These are phyloP conservation scores for Aegle marmelos DNA, from an alignment of 345 rosid species.

Conservation along the genomic window DNA sequence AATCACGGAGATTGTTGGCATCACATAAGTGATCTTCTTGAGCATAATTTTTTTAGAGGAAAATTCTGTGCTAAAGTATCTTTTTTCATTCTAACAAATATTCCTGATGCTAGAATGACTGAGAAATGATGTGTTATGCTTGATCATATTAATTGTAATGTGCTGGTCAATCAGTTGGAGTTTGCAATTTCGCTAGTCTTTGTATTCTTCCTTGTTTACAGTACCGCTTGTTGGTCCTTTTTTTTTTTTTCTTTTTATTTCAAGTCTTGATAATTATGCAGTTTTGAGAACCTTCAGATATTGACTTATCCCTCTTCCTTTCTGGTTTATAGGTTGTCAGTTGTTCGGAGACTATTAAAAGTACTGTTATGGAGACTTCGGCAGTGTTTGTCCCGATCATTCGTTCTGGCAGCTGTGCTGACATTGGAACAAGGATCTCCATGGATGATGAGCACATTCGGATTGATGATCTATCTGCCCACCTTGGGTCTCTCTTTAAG, in stretches of 20 bases:
- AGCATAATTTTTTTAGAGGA: background rate
- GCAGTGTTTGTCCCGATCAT: conserved; percentile 48
- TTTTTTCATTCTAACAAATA: background rate
- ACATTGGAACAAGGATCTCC: conserved; percentile 57
- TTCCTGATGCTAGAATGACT: background rate
- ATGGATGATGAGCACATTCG: conserved; percentile 88
- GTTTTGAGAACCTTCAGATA: background rate
- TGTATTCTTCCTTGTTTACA: background rate
- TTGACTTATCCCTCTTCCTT: conserved; percentile 16
- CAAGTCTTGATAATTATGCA: background rate
- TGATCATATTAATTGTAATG: background rate
- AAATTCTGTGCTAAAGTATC: background rate
- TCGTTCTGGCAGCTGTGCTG: conserved; percentile 76
- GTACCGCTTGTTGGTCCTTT: background rate
- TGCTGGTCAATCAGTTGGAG: background rate
- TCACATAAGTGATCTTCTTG: background rate
- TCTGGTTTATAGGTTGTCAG: conserved; percentile 32
- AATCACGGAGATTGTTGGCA: background rate
- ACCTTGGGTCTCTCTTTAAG: conserved; percentile 48
- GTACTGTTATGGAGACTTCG: conserved; percentile 32
- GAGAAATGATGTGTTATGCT: background rate
- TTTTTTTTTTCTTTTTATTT: background rate
- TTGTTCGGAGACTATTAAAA: conserved; percentile 29
- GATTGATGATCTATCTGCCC: conserved; percentile 72
- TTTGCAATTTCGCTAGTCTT: background rate